phyloP scores from a whole-genome alignment of 225 moss, liverwort and hornwort genomes.

The Anthoceros angustus region DNA sequence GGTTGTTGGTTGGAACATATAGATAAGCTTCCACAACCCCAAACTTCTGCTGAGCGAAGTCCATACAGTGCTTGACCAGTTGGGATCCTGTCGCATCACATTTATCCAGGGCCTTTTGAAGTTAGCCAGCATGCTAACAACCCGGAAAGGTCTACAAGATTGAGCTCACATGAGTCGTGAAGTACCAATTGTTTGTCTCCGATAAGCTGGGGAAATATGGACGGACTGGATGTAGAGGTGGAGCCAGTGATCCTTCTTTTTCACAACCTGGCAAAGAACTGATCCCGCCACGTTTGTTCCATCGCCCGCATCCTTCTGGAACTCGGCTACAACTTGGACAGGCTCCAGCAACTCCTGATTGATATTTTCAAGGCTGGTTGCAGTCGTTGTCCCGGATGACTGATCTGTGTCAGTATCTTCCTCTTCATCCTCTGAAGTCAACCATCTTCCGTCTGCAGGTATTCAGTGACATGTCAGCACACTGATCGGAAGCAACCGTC shows the following conservation, averaged over 20 bases:
- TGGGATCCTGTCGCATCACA: neutral
- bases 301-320: neutral
- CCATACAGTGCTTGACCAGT: neutral
- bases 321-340: neutral
- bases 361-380: neutral
- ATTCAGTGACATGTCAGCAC: neutral
- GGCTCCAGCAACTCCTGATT: neutral
- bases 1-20: neutral
- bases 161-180: neutral
- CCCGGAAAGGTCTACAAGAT: neutral
- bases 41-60: neutral
- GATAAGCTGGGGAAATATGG: neutral
- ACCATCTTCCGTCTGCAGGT: no score
- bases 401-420: neutral
- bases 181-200: neutral
- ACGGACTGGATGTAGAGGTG: neutral
- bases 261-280: neutral
- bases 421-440: neutral
- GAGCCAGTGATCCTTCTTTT: neutral
- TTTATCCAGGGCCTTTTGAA: neutral
- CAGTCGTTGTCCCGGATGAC: neutral
- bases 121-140: neutral
- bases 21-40: neutral
- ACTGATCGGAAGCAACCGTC: neutral
- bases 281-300: neutral